Conservation (phyloP, 1,284 basidiomycete genomes). For the Termitomyces sp. region DNA sequence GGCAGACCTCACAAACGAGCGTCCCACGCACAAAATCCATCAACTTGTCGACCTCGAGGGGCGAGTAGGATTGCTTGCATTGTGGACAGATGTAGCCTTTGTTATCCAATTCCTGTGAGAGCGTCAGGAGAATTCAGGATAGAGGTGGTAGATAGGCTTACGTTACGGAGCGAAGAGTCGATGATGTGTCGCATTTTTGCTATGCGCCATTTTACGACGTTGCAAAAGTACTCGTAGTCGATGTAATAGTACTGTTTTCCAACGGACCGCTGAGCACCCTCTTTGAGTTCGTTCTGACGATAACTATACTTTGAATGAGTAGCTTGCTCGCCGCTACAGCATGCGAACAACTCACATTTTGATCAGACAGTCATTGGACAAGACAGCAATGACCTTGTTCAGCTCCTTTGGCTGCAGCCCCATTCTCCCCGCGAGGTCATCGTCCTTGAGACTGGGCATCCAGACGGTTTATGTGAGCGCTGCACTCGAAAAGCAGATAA, state of each 20-base stretch:
- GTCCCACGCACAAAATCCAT: slow-evolving; percentile 62
- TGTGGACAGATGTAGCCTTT: slow-evolving; percentile 94
- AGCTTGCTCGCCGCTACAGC: neutral
- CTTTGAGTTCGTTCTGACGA: slow-evolving; percentile 82
- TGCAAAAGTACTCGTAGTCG: slow-evolving; percentile 92
- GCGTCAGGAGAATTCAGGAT: slow-evolving; percentile 4
- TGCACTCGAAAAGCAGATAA: slow-evolving; percentile 20
- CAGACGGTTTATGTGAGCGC: slow-evolving; percentile 19
- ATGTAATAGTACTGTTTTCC: slow-evolving; percentile 93
- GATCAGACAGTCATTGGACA: slow-evolving; percentile 82
- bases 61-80: slow-evolving; percentile 81
- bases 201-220: slow-evolving; percentile 96
- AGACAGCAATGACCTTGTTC: slow-evolving; percentile 84
- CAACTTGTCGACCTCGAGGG: slow-evolving; percentile 82
- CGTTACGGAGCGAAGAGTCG: slow-evolving; percentile 83
- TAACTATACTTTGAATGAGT: slow-evolving; percentile 42
- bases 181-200: slow-evolving; percentile 92
- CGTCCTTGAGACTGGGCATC: slow-evolving; percentile 74
- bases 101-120: slow-evolving; percentile 80
- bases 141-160: too few species aligned
- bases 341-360: slow-evolving; percentile 49
- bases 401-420: slow-evolving; percentile 91
- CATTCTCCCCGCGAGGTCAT: slow-evolving; percentile 85
- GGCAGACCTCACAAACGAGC: slow-evolving; percentile 77
- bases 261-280: slow-evolving; percentile 75